These are phyloP conservation scores for Colletotrichum agaves DNA, from an alignment of 2,329 filamentous ascomycete species.

Conservation along the genomic window DNA sequence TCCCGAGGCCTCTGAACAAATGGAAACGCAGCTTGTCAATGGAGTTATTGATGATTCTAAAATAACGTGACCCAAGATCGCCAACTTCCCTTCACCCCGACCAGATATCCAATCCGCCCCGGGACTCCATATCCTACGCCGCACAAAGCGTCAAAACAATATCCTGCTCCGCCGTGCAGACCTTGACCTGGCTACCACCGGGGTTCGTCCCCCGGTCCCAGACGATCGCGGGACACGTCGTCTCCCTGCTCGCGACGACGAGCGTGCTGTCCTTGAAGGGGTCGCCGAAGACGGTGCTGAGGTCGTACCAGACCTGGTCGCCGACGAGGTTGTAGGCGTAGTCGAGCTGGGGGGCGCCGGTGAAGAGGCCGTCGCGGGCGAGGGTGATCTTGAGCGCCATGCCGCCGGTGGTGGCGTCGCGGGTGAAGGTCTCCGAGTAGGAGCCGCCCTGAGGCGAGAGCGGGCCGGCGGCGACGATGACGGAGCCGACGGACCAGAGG, in stretches of 20 bases:
- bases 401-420: slow-evolving; percentile 52
- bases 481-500: slow-evolving; percentile 52
- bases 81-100: too few relatives aligned
- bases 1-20: too few relatives aligned
- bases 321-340: slow-evolving; percentile 53
- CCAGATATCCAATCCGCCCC: neutral
- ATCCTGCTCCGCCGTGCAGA: slow-evolving; percentile 46
- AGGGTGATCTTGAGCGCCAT: slow-evolving; percentile 52
- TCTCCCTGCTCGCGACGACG: slow-evolving; percentile 43
- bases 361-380: slow-evolving; percentile 50
- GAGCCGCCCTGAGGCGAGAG: slow-evolving; percentile 42
- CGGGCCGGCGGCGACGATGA: slow-evolving; percentile 42
- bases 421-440: slow-evolving; percentile 48
- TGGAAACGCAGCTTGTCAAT: too few relatives aligned
- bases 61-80: too few relatives aligned
- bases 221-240: slow-evolving; percentile 48
- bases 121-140: neutral
- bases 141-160: slow-evolving; percentile 51
- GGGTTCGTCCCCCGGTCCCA: slow-evolving; percentile 50
- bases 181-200: slow-evolving; percentile 51
- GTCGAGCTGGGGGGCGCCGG: slow-evolving; percentile 52
- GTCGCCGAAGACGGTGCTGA: slow-evolving; percentile 54
- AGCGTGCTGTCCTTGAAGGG: slow-evolving; percentile 49
- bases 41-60: too few relatives aligned
- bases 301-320: slow-evolving; percentile 51